phyloP scores from a whole-genome alignment of 140 eudicot species.

The Erigeron philadelphicus region DNA sequence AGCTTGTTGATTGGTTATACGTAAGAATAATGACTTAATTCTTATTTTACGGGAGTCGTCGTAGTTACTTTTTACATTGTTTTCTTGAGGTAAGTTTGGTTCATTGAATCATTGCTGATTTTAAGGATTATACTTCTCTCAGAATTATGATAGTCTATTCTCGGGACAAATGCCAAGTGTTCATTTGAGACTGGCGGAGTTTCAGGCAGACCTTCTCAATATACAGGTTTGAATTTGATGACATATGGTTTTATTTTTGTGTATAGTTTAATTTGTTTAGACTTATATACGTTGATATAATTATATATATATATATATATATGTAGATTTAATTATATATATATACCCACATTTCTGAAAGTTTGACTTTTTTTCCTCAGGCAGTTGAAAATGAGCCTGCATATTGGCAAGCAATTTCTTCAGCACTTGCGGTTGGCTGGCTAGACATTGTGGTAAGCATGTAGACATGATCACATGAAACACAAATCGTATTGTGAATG shows the following conservation, averaged over 20 bases:
- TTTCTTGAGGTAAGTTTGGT: slow-evolving; percentile 11
- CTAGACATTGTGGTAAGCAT: slow-evolving; percentile 73
- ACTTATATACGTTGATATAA: background rate
- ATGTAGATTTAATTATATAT: no score
- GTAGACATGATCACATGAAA: background rate
- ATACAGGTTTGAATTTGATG: slow-evolving; percentile 49
- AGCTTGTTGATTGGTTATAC: slow-evolving; percentile 90
- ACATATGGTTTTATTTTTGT: background rate
- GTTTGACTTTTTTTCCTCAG: slow-evolving; percentile 28
- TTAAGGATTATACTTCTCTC: slow-evolving; percentile 29
- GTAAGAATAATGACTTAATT: slow-evolving; percentile 37
- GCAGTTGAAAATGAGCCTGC: slow-evolving; percentile 70
- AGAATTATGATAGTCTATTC: slow-evolving; percentile 75
- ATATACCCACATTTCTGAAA: background rate
- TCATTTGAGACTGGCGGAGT: slow-evolving; percentile 63
- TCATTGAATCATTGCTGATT: slow-evolving; percentile 16
- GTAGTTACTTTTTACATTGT: background rate
- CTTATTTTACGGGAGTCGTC: background rate
- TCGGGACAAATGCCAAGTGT: slow-evolving; percentile 54
- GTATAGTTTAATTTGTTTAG: background rate
- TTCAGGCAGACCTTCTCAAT: slow-evolving; percentile 57
- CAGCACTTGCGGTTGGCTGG: slow-evolving; percentile 97
- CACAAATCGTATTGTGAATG: slow-evolving; percentile 1
- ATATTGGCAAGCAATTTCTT: slow-evolving; percentile 86
- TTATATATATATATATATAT: no score